A percentile compares a stretch with the other conserved stretches of the same genome.
Conservation (phyloP, 495 filamentous ascomycete genomes). For the Polyplosphaeria fusca region DNA sequence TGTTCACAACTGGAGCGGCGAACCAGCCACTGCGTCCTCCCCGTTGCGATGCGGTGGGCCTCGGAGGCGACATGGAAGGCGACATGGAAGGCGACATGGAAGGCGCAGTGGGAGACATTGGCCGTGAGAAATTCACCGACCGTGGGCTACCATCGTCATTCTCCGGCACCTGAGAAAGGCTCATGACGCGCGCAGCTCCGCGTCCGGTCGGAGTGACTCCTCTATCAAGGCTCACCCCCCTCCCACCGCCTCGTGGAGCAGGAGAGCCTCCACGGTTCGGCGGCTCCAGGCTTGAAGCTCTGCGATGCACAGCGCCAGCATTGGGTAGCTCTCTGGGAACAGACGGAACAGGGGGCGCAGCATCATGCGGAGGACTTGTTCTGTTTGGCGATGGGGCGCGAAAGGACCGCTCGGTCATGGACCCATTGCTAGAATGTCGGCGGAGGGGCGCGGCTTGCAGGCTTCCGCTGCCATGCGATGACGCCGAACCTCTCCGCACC, state of each 20-base stretch:
- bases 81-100: constrained; percentile 42
- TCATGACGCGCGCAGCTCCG: constrained; percentile 24
- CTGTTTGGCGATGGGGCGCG: constrained; percentile 63
- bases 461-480: constrained; percentile 58
- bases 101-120: constrained; percentile 50
- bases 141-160: constrained; percentile 58
- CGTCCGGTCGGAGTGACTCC: constrained; percentile 17
- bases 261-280: constrained; percentile 50
- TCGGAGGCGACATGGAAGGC: constrained; percentile 39
- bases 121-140: constrained; percentile 86
- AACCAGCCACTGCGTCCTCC: constrained; percentile 39
- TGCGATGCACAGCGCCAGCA: constrained; percentile 37
- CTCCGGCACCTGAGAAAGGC: constrained; percentile 46
- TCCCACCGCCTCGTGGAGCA: constrained; percentile 40
- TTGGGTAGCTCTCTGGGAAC: constrained; percentile 56
- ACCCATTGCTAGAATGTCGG: constrained; percentile 66
- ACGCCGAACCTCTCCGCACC: constrained; percentile 63
- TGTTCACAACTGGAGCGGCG: constrained; percentile 35
- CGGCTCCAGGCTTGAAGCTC: constrained; percentile 56
- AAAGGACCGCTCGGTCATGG: constrained; percentile 85
- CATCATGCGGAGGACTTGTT: constrained; percentile 26
- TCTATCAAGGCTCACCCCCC: constrained; percentile 50
- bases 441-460: constrained; percentile 50
- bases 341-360: constrained; percentile 70
- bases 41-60: constrained; percentile 34